Conservation (phyloP, 352 stramenopile genomes). For the Phytophthora boehmeriae region DNA sequence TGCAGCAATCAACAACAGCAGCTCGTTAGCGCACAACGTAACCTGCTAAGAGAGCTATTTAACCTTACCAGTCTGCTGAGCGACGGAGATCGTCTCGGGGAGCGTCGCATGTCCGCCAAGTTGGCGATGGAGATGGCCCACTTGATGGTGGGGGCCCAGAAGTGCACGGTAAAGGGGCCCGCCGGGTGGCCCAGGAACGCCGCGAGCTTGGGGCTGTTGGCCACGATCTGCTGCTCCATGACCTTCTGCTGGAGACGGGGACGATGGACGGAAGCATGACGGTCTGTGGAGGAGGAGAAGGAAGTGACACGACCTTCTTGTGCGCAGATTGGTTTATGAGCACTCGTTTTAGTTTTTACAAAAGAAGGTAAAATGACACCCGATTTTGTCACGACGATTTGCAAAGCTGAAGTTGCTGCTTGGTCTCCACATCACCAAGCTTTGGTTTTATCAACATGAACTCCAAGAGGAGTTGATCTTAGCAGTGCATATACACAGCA, state of each 20-base stretch:
- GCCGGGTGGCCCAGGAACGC: slow-evolving; percentile 78
- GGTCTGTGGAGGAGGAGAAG: too few species aligned
- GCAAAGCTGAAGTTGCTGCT: too few species aligned
- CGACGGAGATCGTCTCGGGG: slow-evolving; percentile 80
- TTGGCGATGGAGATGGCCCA: slow-evolving; percentile 89
- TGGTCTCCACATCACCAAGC: too few species aligned
- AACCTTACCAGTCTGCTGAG: slow-evolving; percentile 65
- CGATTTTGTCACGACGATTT: too few species aligned
- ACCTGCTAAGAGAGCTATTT: background rate
- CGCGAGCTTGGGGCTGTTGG: slow-evolving; percentile 63
- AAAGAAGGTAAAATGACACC: too few species aligned
- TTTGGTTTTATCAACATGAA: too few species aligned
- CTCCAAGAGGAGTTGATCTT: too few species aligned
- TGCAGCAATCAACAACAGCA: background rate
- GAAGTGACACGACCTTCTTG: too few species aligned
- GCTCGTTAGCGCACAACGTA: background rate
- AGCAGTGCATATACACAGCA: too few species aligned
- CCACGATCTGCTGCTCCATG: slow-evolving; percentile 62
- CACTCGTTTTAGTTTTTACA: too few species aligned
- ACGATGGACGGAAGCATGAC: slow-evolving; percentile 71
- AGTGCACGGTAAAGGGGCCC: slow-evolving; percentile 90
- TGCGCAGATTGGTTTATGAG: too few species aligned
- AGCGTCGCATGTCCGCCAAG: slow-evolving; percentile 82
- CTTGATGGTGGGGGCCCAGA: slow-evolving; percentile 90
- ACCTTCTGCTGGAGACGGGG: slow-evolving; percentile 69